Base-by-base conservation (phyloP, 2,329 filamentous ascomycete species). In the Blumeriella jaapii region DNA sequence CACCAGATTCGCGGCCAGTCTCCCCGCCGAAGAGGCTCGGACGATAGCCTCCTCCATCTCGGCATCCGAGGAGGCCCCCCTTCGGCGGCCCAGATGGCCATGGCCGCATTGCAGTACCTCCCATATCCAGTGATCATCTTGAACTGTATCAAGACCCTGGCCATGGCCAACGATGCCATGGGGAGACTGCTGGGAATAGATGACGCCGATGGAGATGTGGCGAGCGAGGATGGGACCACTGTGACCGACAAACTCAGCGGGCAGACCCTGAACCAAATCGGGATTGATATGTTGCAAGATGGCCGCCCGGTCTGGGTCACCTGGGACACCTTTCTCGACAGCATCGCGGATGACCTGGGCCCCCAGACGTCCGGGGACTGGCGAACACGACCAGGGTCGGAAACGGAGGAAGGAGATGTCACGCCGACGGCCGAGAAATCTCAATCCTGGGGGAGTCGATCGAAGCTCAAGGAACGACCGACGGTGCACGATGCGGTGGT, bases 101-200 rank as follows among this genome's bases (percentile, higher is more conserved):
- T 82, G 40, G 70, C 75, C 1, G 74, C 79, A 4, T 61, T 87
- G 58, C 78, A 82, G 50, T 84, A 82, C 51, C 63, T 87, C 4
- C 82, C 82, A 0, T 72, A 83, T 29, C 82, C 82, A 0, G 55
- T 83, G 4, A 55, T 86, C 22, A 73, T 87, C 1, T 60, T 87
- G 22, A 78, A 77, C 32, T 71, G 67, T 22, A 51, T 71, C 18
- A 86, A 85, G 57, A 81, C 76, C 0, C 69, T 86, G 3, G 67
- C 82, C 1, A 57, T 86, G 25, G 81, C 79, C 19, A 87, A 87
- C 48, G 78, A 85, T 47, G 76, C 82, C 13, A 78, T 85, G 71
- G 78, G 74, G 1, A 67, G 73, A 36, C 59, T 87, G 49, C 59
- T 87, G 14, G 77, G 74, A 3, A 62, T 82, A 31, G 62, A 72